Evolutionary conservation across 352 stramenopile species (phyloP), one percentile per base, ranked within the genome.

Genomic region (Phytophthora pinifolia): DNA sequence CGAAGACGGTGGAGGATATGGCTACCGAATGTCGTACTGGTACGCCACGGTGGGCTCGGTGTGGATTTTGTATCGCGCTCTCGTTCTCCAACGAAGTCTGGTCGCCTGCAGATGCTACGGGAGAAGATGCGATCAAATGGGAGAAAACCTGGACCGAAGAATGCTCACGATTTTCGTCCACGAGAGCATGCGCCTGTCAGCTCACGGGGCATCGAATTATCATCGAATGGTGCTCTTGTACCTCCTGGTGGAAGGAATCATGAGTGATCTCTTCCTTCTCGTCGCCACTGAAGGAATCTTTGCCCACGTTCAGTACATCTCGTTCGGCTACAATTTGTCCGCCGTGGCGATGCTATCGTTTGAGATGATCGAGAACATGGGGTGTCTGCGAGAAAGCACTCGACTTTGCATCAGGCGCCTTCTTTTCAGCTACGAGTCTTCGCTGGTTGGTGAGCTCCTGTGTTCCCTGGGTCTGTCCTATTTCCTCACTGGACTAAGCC

Each of bases 261-360:
- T 67, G 59, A 59, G 52, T 31, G 59, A 67, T 25, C 15, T 67
- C 3, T 67, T 67, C 31, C 9, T 67, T 32, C 38, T 62, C 4
- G 36, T 62, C 14, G 52, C 52, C 1, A 61, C 37, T 7, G 52
- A 67, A 22, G 52, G 58, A 2, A 9, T 47, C 13, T 43, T 61
- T 18, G 52, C 58, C 6, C 47, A 46, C 20, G 17, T 62, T 7
- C 58, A 62, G 33, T 62, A 66, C 32, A 55, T 54, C 12, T 62
- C 51, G 29, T 34, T 67, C 4, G 46, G 52, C 35, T 67, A 62
- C 34, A 67, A 67, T 29, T 25, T 67, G 8, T 62, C 59, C 20
- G 57, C 52, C 20, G 17, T 67, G 13, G 46, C 62, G 1, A 46
- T 54, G n/a, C 17, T 67, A 4, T 14, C 62, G 5, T 62, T 61